A percentile compares a stretch with the other conserved stretches of the same genome.
These are phyloP conservation scores for Melanomma pulvis-pyrius DNA, from an alignment of 495 filamentous ascomycete genomes.

Conservation along the genomic window DNA sequence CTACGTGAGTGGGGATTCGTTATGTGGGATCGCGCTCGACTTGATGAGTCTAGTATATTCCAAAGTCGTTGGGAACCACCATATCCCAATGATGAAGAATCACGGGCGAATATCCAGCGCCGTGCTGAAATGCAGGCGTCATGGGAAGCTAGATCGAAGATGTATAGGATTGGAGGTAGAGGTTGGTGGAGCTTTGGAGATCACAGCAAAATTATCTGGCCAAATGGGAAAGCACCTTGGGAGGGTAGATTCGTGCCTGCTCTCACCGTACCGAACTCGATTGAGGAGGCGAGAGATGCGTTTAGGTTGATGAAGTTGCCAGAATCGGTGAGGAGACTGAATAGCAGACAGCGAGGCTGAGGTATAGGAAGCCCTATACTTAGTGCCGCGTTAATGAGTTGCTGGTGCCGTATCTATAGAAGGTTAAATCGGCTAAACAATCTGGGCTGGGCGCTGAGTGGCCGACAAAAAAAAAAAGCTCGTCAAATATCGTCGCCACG, in stretches of 20 bases:
- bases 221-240: neutral
- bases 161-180: constrained; percentile 4
- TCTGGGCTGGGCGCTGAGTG: too few species aligned
- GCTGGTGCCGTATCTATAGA: too few species aligned
- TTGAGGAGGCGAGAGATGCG: constrained; percentile 1
- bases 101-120: neutral
- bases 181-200: constrained; percentile 8
- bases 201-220: neutral
- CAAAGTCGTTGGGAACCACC: too few species aligned
- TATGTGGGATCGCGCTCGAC: too few species aligned
- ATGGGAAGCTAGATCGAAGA: neutral
- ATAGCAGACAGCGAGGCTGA: neutral
- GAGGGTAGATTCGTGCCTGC: neutral
- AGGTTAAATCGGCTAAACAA: too few species aligned
- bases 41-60: too few species aligned
- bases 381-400: too few species aligned
- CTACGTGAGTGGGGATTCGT: too few species aligned
- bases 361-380: too few species aligned
- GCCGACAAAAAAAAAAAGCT: too few species aligned
- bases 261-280: constrained; percentile 2
- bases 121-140: constrained; percentile 5
- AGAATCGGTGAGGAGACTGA: constrained; percentile 2
- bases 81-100: too few species aligned
- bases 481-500: too few species aligned
- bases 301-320: neutral